Base-by-base conservation (phyloP, 495 filamentous ascomycete species). In the Aspergillus bertholletiae region DNA sequence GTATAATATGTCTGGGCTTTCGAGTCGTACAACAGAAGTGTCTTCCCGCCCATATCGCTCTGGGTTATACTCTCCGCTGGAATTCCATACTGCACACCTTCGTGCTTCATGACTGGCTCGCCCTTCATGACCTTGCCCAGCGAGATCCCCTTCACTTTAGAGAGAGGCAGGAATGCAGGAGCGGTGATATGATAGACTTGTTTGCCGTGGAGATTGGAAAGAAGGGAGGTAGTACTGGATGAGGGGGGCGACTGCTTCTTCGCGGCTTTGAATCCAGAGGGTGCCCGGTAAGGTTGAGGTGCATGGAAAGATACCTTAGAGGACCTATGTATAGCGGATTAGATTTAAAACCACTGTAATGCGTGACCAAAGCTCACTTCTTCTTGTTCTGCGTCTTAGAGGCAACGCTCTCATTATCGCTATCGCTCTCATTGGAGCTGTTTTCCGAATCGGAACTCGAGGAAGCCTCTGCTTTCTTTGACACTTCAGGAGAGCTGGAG, bases 31-130 rank as follows among this genome's bases (percentile, higher is more conserved):
- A 74, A 24, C 24, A 76, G 59, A 17, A 77, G 65, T 18, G 62
- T 62, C 49, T 72, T 70, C 35, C 53, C 70, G 46, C 62, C 60
- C 13, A 51, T 46, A 1, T 70, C 66, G 49, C 72, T 61, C 22
- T 76, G 68, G 30, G 58, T 65, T 15, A 72, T 58, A 35, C 63
- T 66, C 21, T 76, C 77, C 23, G 60, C 61, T 3, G 73, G 66
- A 43, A 87, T 78, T 1, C 75, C 76, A 59, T 74, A 78, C 32
- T 63, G 65, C 20, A 70, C 64, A 15, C 75, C 73, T 2, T 76
- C 62, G 53, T 73, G 67, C 22, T 61, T 53, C 23, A 78, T 48
- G 30, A 78, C 61, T 8, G 75, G 75, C 52, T 76, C 60, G 44
- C 75, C 75, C 46, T 71, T 66, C 59, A 74, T 47, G 46, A 73